Base-by-base conservation (phyloP, 2,329 filamentous ascomycete genomes). In the Penicillium expansum region DNA sequence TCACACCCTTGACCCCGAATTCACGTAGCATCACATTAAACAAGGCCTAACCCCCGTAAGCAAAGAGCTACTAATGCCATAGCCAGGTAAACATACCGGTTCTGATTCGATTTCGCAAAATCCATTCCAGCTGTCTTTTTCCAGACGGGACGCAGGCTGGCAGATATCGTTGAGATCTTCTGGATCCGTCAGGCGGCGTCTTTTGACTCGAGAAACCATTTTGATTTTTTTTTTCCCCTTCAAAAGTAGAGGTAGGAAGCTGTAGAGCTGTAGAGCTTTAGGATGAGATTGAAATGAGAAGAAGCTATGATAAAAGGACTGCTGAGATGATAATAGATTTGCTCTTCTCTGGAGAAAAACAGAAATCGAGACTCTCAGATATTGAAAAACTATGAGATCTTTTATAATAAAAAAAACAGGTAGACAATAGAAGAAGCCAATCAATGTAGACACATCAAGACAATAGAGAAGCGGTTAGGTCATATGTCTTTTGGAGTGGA, bases 11-110 rank as follows among this genome's bases (percentile, higher is more conserved):
- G 5, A 94, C 88, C 22, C 92, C 92, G 58, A 94, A 86, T 48
- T 92, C 86, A 33, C 83, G 82, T 4, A 97, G 80, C 71, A 97
- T 93, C 38, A 86, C 85, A 67, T 92, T 94, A 79, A 97, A 97
- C 66, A 92, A 87, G 29, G 85, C 87, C 90, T 92, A 52, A 51
- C 24, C 35, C 45, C 44, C 41, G 29, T 55, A 32, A 20, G 35
- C 13, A 27, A 43, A 48, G 22, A 29, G 14, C 11, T 33, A 27
- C 29, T 45, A 20, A 52, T 29, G 3, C 16, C 16, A 43, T 37
- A 13, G 22, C 3, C 37, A 14, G 29, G 3, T 39, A 14, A 10
- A 47, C 83, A 75, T 74, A 91, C 91, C 8, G 92, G 92, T 60
- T 97, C 92, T 7, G 91, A 96, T 74, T 96, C 92, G 48, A 97